Evolutionary conservation across 306 rosid species (phyloP).

Genomic region (Vigna hirtella): DNA sequence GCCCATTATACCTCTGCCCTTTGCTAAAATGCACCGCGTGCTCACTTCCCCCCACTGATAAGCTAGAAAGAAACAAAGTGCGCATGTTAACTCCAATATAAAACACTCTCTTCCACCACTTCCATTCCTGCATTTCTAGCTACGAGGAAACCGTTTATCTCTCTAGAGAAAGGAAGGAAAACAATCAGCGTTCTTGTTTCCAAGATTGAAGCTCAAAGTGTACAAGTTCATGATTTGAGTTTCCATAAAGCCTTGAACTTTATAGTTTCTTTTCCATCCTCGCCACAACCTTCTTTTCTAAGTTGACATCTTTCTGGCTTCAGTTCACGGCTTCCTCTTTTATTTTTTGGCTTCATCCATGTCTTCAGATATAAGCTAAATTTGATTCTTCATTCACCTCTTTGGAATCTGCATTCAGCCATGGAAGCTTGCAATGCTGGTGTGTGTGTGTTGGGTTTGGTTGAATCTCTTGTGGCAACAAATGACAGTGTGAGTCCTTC

Average conservation of each 20-base stretch:
- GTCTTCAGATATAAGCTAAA: conserved; percentile 94
- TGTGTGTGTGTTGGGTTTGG: not conserved
- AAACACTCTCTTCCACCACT: not conserved
- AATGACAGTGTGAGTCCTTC: conserved; percentile 33
- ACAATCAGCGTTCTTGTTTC: conserved; percentile 38
- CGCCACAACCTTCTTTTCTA: not conserved
- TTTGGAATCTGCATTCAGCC: conserved; percentile 16
- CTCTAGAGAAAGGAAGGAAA: conserved; percentile 32
- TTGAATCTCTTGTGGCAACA: conserved; percentile 17
- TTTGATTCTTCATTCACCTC: not conserved
- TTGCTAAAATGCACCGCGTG: conserved; percentile 45
- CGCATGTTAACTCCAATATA: conserved; percentile 43
- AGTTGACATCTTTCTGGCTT: conserved; percentile 5
- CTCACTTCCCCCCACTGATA: conserved; percentile 3
- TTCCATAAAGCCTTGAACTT: conserved; percentile 50
- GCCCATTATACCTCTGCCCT: conserved; percentile 25
- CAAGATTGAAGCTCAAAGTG: conserved; percentile 46
- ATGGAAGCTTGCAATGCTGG: conserved; percentile 56
- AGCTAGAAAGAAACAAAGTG: conserved; percentile 16
- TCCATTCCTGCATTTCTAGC: conserved; percentile 25
- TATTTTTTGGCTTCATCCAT: conserved; percentile 45
- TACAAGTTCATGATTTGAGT: conserved; percentile 43
- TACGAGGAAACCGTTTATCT: conserved; percentile 27
- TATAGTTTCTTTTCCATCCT: conserved; percentile 15
- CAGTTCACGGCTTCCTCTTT: not conserved